Evolutionary conservation across 176 grass and related monocot genomes (phyloP).

Genomic region (Carex parvula): DNA sequence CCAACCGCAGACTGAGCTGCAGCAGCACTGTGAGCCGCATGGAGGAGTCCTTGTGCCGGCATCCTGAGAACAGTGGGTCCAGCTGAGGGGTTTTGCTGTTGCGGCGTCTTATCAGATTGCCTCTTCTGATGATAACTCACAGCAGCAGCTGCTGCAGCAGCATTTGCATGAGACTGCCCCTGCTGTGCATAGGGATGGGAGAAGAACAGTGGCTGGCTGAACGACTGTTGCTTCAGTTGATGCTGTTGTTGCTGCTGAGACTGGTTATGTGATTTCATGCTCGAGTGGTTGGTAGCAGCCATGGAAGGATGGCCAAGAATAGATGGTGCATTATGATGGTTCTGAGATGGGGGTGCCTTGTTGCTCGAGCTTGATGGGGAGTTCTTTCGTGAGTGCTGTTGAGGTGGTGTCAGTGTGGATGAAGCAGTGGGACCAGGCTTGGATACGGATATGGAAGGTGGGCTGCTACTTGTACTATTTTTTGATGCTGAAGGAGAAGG

Average conservation of each 20-base stretch:
- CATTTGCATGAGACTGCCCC: conserved; percentile 27
- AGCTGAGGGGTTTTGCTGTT: background rate
- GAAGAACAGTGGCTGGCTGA: conserved; percentile 52
- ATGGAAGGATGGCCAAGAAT: conserved; percentile 71
- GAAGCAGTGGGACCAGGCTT: conserved; percentile 41
- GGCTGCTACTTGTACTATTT: conserved; percentile 57
- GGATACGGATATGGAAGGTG: conserved; percentile 48
- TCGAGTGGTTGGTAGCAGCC: conserved; percentile 32
- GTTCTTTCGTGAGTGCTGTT: conserved; percentile 62
- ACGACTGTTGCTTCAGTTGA: conserved; percentile 44
- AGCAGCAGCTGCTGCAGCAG: conserved; percentile 29
- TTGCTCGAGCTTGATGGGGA: conserved; percentile 46
- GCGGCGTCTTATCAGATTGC: background rate
- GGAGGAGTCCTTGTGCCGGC: conserved; percentile 41
- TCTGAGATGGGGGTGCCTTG: conserved; percentile 38
- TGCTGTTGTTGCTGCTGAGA: conserved; percentile 33
- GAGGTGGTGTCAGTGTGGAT: conserved; percentile 34
- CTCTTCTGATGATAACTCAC: conserved; percentile 51
- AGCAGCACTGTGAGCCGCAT: conserved; percentile 29
- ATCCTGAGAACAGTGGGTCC: conserved; percentile 12
- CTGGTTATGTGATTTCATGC: conserved; percentile 58
- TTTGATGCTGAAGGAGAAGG: conserved; percentile 81
- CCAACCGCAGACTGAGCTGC: conserved; percentile 40
- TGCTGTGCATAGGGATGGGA: conserved; percentile 44
- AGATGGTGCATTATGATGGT: conserved; percentile 53